These are phyloP conservation scores for Aspergillus indologenus DNA, from an alignment of 495 filamentous ascomycete species.

Conservation along the genomic window DNA sequence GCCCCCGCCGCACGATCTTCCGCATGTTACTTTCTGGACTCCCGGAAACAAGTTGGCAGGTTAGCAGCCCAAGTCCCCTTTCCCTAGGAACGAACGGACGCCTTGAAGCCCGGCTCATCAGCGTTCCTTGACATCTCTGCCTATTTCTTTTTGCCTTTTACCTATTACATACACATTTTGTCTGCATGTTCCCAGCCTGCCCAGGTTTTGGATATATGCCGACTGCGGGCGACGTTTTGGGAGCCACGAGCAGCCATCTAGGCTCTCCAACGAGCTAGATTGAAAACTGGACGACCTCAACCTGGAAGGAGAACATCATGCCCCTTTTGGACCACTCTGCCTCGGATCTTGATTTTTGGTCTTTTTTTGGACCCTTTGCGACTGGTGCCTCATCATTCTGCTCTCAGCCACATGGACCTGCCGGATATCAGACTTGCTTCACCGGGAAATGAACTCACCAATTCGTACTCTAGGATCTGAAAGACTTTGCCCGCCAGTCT, in stretches of 20 bases:
- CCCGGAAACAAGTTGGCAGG: constrained; percentile 99
- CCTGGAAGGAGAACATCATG: constrained; percentile 10
- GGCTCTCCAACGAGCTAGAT: neutral
- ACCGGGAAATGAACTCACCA: constrained; percentile 43
- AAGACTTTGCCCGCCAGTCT: constrained; percentile 98
- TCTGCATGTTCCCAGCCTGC: neutral
- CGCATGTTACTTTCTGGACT: constrained; percentile 98
- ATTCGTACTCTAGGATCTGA: constrained; percentile 73
- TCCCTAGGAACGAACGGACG: constrained; percentile 39
- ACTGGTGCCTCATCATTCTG: neutral
- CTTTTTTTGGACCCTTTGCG: constrained; percentile 6
- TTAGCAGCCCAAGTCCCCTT: constrained; percentile 73
- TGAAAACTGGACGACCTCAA: constrained; percentile 1
- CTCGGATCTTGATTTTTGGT: constrained; percentile 7
- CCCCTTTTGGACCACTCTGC: neutral
- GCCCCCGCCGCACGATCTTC: constrained; percentile 88
- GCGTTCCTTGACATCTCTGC: constrained; percentile 15
- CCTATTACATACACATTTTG: constrained; percentile 22
- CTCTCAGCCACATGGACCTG: constrained; percentile 17
- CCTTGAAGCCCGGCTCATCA: constrained; percentile 19
- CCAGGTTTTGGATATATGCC: neutral
- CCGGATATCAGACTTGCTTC: constrained; percentile 28
- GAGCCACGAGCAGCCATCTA: neutral
- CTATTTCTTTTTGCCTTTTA: constrained; percentile 10
- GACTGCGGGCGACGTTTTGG: constrained; percentile 18